Evolutionary conservation across 2,329 filamentous ascomycete genomes (phyloP), one percentile per base, ranked within the genome.

Genomic region (Aschersonia sp.): DNA sequence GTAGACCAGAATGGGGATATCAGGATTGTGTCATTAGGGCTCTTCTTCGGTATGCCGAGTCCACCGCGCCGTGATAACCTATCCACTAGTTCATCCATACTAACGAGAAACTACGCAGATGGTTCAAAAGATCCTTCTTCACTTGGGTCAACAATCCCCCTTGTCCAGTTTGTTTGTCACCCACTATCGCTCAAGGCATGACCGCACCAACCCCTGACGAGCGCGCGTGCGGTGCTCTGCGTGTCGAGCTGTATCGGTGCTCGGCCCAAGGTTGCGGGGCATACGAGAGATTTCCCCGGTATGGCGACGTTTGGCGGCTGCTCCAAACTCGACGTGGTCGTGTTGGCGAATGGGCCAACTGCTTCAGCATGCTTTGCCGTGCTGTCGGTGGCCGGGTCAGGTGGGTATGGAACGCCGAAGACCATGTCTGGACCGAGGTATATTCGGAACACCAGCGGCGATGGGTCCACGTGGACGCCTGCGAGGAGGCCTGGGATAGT

Each of bases 331-430:
- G 86, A 55, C 78, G 85, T 55, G 92, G 92, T 38, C 82, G 92
- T 55, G 84, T 84, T 51, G 92, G 92, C 52, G 92, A 98, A 69
- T 97, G 92, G 89, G 89, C 88, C 55, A 97, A 96, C 68, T 96
- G 89, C 73, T 98, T 98, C 69, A 91, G 84, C 68, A 97, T 97
- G 92, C 76, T 98, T 47, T 97, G 91, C 71, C 80, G 91, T 51
- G 92, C 92, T 4, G 80, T 97, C 10, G 91, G 91, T 45, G 86
- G 85, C 51, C 79, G 91, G 51, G 89, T 96, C 30, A 80, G 92
- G 59, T 98, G 92, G 92, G 85, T 98, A 9, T 98, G 92, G 92
- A 97, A 97, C 57, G 84, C 85, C 31, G 92, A 97, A 65, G 92
- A 97, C 63, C 87, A 96, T 60, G 87, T 96, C 30, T 98, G 92